phyloP scores from a whole-genome alignment of 306 rosid species.

The Senna siamea region DNA sequence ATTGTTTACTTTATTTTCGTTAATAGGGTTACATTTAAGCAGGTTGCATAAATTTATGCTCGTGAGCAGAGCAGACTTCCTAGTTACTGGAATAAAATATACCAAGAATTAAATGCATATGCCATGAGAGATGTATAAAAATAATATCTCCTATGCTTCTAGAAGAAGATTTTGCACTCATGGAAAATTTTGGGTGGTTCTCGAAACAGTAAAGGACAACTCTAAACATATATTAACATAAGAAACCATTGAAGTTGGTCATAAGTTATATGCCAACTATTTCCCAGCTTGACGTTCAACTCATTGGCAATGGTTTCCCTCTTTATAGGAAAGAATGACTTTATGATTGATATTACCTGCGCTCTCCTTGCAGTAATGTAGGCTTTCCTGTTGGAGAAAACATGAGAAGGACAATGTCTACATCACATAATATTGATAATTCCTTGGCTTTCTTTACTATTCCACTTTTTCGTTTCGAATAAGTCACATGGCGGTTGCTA shows the following conservation, averaged over 20 bases:
- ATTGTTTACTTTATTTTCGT: constrained; percentile 9
- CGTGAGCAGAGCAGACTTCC: background rate
- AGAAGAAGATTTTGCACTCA: background rate
- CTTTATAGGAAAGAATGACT: background rate
- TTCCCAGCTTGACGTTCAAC: background rate
- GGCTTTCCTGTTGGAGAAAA: constrained; percentile 81
- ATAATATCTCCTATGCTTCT: background rate
- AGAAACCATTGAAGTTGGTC: background rate
- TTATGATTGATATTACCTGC: constrained; percentile 49
- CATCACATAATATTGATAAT: constrained; percentile 73
- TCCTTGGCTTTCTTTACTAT: constrained; percentile 81
- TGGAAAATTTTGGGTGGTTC: background rate
- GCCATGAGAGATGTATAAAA: background rate
- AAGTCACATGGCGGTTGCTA: constrained; percentile 74
- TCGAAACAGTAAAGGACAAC: constrained; percentile 13
- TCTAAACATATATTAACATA: background rate
- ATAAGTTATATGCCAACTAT: background rate
- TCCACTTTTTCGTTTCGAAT: constrained; percentile 70
- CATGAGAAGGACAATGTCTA: constrained; percentile 72
- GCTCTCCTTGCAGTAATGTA: constrained; percentile 68
- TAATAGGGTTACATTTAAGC: background rate
- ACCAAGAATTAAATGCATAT: constrained; percentile 7
- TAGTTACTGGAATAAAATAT: background rate
- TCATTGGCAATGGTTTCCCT: constrained; percentile 1
- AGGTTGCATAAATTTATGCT: background rate